Evolutionary conservation across 2,329 filamentous ascomycete species (phyloP).

Genomic region (Colletotrichum higginsianum): DNA sequence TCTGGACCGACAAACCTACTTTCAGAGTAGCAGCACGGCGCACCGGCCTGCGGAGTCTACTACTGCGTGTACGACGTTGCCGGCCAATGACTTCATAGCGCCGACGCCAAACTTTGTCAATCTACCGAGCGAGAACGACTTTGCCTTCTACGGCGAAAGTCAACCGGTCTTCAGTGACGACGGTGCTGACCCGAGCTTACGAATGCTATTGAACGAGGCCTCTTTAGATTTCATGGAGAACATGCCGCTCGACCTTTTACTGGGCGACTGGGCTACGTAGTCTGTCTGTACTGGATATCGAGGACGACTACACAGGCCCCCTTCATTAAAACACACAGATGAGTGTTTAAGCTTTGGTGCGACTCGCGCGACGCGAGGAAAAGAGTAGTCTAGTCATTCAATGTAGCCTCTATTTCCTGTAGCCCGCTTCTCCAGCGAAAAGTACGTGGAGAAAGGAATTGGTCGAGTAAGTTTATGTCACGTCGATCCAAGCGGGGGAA

Average conservation of each 20-base stretch:
- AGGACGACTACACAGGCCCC: too few relatives aligned
- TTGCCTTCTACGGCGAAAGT: conserved; percentile 15
- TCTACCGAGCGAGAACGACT: conserved; percentile 25
- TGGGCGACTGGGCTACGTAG: conserved; percentile 18
- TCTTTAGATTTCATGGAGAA: conserved; percentile 27
- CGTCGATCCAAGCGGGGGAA: too few relatives aligned
- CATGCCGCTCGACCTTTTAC: conserved; percentile 9
- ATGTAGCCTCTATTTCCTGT: too few relatives aligned
- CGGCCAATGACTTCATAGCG: background rate
- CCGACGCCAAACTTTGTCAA: background rate
- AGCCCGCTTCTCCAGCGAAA: too few relatives aligned
- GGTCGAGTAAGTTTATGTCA: too few relatives aligned
- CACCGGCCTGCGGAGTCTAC: background rate
- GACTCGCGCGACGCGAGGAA: too few relatives aligned
- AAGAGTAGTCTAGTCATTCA: too few relatives aligned
- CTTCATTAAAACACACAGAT: too few relatives aligned
- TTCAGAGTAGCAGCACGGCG: background rate
- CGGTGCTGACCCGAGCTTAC: background rate
- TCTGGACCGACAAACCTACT: background rate
- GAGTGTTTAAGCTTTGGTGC: too few relatives aligned
- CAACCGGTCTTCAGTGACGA: conserved; percentile 16
- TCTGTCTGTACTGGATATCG: too few relatives aligned
- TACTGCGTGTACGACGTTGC: background rate
- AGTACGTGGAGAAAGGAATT: too few relatives aligned
- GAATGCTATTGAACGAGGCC: conserved; percentile 19